Evolutionary conservation across 139 green algal species (phyloP).

Genomic region (Microglena sp.): DNA sequence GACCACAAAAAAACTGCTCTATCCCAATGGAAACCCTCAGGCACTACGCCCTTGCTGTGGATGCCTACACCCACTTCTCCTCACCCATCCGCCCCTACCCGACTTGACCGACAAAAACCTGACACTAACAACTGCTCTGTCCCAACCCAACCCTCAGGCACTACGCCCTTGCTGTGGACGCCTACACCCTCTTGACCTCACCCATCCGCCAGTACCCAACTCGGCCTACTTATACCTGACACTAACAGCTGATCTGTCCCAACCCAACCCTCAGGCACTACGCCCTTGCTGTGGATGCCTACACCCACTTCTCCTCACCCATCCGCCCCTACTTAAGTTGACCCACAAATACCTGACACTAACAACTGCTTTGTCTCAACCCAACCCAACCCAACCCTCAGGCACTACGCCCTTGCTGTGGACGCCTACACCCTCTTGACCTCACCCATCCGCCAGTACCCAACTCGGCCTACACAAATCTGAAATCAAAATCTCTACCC

Average conservation of each 20-base stretch:
- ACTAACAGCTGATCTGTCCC: too few relatives aligned
- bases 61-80: slow-evolving; percentile 88
- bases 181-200: slow-evolving; percentile 91
- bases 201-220: slow-evolving; percentile 75
- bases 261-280: slow-evolving; percentile 52
- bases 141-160: slow-evolving; percentile 31
- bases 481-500: too few relatives aligned
- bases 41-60: slow-evolving; percentile 79
- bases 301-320: slow-evolving; percentile 92
- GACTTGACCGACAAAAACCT: too few relatives aligned
- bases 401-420: slow-evolving; percentile 80
- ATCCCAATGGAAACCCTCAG: too few relatives aligned
- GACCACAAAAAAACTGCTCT: too few relatives aligned
- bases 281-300: slow-evolving; percentile 65
- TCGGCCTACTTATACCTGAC: too few relatives aligned
- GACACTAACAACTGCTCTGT: too few relatives aligned
- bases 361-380: too few relatives aligned
- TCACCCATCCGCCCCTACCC: slow-evolving; percentile 79
- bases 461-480: too few relatives aligned
- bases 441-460: slow-evolving; percentile 73
- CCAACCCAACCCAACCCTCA: too few relatives aligned
- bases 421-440: slow-evolving; percentile 88
- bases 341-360: too few relatives aligned
- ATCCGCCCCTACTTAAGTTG: too few relatives aligned
- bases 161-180: slow-evolving; percentile 70